Conservation (phyloP, 345 rosid species). For the Eucalyptus melliodora region DNA sequence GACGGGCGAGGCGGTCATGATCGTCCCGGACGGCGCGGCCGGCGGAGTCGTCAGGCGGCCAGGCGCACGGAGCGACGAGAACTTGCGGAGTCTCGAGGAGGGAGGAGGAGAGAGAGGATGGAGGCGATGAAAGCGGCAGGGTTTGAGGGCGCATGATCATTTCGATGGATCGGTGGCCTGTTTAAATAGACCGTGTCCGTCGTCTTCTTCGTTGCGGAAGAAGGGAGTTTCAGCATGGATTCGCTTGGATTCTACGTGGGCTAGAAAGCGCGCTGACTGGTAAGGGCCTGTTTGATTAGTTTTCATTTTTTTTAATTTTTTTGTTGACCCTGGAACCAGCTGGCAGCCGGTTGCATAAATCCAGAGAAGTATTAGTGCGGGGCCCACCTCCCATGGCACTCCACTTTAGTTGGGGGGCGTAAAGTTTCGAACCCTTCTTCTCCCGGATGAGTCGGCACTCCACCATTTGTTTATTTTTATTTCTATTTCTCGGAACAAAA, state of each 20-base stretch:
- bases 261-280: not conserved
- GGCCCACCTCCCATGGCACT: too few relatives aligned
- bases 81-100: not conserved
- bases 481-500: accelerated
- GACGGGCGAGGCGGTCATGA: constrained; percentile 9
- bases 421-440: accelerated
- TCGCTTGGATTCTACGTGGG: not conserved
- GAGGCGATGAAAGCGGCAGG: constrained; percentile 24
- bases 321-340: too few relatives aligned
- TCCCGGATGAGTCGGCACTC: accelerated
- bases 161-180: not conserved
- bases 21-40: not conserved
- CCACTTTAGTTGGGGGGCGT: accelerated
- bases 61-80: constrained; percentile 1
- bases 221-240: not conserved
- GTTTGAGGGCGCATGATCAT: constrained; percentile 22
- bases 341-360: accelerated
- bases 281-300: too few relatives aligned
- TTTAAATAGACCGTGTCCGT: not conserved
- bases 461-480: too few relatives aligned
- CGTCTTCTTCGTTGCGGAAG: not conserved
- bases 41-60: constrained; percentile 16
- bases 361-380: accelerated
- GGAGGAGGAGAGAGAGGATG: constrained; percentile 4
- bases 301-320: too few relatives aligned